Percentiles rank a stretch among this genome's conserved stretches.
Conservation (phyloP, 2,329 filamentous ascomycete genomes). For the Fusarium sp. region DNA sequence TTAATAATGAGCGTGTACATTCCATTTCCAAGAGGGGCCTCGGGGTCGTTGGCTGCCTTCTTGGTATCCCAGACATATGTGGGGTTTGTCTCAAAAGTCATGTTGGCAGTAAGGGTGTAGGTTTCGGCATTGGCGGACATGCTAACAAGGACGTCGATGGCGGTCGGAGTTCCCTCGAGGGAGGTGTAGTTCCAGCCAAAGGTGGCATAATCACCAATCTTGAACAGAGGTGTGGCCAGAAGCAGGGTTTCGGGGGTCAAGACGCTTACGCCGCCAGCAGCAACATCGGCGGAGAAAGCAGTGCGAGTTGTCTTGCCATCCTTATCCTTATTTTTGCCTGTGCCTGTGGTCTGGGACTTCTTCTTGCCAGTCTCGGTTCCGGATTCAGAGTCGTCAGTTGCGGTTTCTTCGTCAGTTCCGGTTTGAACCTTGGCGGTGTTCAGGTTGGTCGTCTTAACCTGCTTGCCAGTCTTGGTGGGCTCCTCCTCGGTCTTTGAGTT, state of each 20-base stretch:
- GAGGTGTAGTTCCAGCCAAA: slow-evolving; percentile 78
- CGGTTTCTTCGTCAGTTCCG: slow-evolving; percentile 14
- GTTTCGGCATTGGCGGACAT: slow-evolving; percentile 67
- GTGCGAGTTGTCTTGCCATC: slow-evolving; percentile 53
- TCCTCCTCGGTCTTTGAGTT: slow-evolving; percentile 17
- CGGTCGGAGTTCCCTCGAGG: slow-evolving; percentile 70
- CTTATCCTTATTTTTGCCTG: slow-evolving; percentile 40
- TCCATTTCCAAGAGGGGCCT: slow-evolving; percentile 65
- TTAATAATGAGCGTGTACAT: slow-evolving; percentile 75
- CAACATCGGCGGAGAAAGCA: slow-evolving; percentile 62
- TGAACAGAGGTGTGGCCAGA: slow-evolving; percentile 67
- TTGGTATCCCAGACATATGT: slow-evolving; percentile 73
- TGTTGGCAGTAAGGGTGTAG: slow-evolving; percentile 76
- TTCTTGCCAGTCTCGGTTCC: slow-evolving; percentile 30
- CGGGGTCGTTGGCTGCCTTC: slow-evolving; percentile 62
- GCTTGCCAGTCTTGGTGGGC: slow-evolving; percentile 45
- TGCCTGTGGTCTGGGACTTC: slow-evolving; percentile 12
- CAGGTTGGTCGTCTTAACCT: slow-evolving; percentile 53
- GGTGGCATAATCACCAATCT: slow-evolving; percentile 73
- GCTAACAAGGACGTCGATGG: slow-evolving; percentile 72
- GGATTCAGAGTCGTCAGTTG: slow-evolving; percentile 18
- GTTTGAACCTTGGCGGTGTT: slow-evolving; percentile 56
- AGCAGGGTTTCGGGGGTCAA: slow-evolving; percentile 64
- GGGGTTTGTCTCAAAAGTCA: slow-evolving; percentile 68
- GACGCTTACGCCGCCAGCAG: slow-evolving; percentile 69